A percentile compares a stretch with the other conserved stretches of the same genome.
Evolutionary conservation across 805 yeast species (phyloP).

Genomic region (Cyberlindnera xishuangbannaensis): DNA sequence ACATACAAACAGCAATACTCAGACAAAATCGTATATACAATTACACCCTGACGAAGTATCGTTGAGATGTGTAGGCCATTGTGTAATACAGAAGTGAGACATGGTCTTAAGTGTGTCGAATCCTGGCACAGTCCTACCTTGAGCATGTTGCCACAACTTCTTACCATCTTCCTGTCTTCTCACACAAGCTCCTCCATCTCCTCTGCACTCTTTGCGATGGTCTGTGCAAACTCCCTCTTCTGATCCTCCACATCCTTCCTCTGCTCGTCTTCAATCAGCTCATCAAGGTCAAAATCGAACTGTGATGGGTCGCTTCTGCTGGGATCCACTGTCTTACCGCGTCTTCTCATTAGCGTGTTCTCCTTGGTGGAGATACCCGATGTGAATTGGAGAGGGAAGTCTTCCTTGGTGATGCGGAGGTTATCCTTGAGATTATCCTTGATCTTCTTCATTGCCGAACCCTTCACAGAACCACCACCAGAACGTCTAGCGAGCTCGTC

Average conservation of each 20-base stretch:
- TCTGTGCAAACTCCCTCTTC: slow-evolving; percentile 9
- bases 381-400: slow-evolving; percentile 21
- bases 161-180: too few species aligned
- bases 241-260: slow-evolving; percentile 14
- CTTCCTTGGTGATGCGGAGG: slow-evolving; percentile 16
- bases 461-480: too few species aligned
- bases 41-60: too few species aligned
- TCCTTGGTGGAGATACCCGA: background rate
- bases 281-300: slow-evolving; percentile 25
- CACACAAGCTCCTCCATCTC: slow-evolving; percentile 21
- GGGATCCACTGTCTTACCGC: slow-evolving; percentile 4
- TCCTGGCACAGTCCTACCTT: too few species aligned
- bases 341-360: slow-evolving; percentile 21
- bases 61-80: too few species aligned
- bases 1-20: too few species aligned
- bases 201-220: slow-evolving; percentile 13
- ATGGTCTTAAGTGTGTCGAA: too few species aligned
- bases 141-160: too few species aligned
- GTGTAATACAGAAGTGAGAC: too few species aligned
- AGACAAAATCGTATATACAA: too few species aligned
- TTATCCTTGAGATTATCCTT: too few species aligned
- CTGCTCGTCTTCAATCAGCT: slow-evolving; percentile 18
- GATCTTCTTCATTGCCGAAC: slow-evolving; percentile 8
- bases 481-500: too few species aligned
- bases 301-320: slow-evolving; percentile 22